A percentile compares a stretch with the other conserved stretches of the same genome.
These are phyloP conservation scores for Claviceps quebecensis DNA, from an alignment of 2,329 filamentous ascomycete species.

Conservation along the genomic window DNA sequence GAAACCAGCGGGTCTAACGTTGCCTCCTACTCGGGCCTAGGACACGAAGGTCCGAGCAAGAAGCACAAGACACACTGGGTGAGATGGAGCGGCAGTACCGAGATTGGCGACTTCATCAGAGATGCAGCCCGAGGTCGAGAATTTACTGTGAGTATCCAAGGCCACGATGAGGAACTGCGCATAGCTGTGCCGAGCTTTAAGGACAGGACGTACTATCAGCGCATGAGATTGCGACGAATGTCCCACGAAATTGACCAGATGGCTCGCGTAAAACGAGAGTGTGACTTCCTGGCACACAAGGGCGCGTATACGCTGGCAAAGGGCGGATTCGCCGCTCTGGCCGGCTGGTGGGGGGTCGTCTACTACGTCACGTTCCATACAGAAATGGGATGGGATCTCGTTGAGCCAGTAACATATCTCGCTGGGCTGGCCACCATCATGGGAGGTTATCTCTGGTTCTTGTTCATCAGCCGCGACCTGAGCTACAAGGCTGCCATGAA, in stretches of 20 bases:
- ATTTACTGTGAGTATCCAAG: conserved; percentile 74
- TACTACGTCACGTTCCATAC: conserved; percentile 62
- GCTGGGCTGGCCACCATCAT: conserved; percentile 78
- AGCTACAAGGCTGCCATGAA: conserved; percentile 79
- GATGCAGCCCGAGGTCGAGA: conserved; percentile 75
- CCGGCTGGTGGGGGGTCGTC: conserved; percentile 70
- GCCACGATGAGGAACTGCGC: conserved; percentile 47
- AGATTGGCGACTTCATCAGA: conserved; percentile 87
- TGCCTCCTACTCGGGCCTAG: conserved; percentile 57
- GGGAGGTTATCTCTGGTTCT: conserved; percentile 83
- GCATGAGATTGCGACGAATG: conserved; percentile 60
- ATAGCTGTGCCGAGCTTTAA: conserved; percentile 78
- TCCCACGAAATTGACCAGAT: conserved; percentile 53
- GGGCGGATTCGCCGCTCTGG: conserved; percentile 59
- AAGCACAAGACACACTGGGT: conserved; percentile 46
- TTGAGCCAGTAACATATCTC: conserved; percentile 83
- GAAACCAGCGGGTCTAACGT: conserved; percentile 45
- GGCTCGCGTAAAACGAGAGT: conserved; percentile 65
- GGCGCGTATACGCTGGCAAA: conserved; percentile 68
- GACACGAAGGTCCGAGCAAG: conserved; percentile 39
- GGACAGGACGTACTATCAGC: conserved; percentile 80
- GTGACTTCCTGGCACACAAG: conserved; percentile 62
- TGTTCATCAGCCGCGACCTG: conserved; percentile 83
- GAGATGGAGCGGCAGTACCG: conserved; percentile 76
- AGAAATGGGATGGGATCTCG: conserved; percentile 74